phyloP scores from a whole-genome alignment of 2,329 filamentous ascomycete genomes.

The Shiraia sp. region DNA sequence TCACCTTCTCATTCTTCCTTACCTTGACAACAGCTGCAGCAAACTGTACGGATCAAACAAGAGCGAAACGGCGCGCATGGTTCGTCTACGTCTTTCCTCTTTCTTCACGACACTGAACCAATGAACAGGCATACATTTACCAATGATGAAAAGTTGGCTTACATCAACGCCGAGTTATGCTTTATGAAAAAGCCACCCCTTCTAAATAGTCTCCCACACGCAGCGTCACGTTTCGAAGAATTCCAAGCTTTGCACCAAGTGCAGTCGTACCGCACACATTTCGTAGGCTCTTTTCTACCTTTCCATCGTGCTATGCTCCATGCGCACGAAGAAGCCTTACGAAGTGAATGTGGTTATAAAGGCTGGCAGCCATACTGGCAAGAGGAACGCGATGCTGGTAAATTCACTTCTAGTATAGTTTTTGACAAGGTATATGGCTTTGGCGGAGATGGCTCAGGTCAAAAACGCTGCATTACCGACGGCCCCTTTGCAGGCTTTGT shows the following conservation, averaged over 20 bases:
- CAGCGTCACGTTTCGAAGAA: conserved; percentile 15
- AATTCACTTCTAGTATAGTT: conserved; percentile 13
- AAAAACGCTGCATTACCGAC: conserved; percentile 12
- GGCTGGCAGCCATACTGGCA: conserved; percentile 39
- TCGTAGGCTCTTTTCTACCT: conserved; percentile 37
- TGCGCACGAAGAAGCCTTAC: conserved; percentile 36
- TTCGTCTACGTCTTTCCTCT: background rate
- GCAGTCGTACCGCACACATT: conserved; percentile 6
- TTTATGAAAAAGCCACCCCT: conserved; percentile 16
- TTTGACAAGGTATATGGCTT: conserved; percentile 20
- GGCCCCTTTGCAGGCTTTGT: conserved; percentile 26
- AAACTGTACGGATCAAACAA: no score
- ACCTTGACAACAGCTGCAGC: no score
- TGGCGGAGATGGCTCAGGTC: conserved; percentile 19
- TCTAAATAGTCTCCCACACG: conserved; percentile 3
- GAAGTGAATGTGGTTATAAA: conserved; percentile 36
- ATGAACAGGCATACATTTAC: conserved; percentile 10
- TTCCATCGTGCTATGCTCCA: conserved; percentile 42
- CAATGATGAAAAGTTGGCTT: conserved; percentile 11
- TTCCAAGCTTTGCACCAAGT: conserved; percentile 12
- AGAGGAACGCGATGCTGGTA: conserved; percentile 22
- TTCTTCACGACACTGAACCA: background rate
- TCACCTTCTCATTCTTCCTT: no score
- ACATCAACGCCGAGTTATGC: conserved; percentile 18
- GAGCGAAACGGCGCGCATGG: conserved; percentile 6